Evolutionary conservation across 352 stramenopile species (phyloP), one percentile per base, ranked within the genome.

Genomic region (Phytophthora megakarya): DNA sequence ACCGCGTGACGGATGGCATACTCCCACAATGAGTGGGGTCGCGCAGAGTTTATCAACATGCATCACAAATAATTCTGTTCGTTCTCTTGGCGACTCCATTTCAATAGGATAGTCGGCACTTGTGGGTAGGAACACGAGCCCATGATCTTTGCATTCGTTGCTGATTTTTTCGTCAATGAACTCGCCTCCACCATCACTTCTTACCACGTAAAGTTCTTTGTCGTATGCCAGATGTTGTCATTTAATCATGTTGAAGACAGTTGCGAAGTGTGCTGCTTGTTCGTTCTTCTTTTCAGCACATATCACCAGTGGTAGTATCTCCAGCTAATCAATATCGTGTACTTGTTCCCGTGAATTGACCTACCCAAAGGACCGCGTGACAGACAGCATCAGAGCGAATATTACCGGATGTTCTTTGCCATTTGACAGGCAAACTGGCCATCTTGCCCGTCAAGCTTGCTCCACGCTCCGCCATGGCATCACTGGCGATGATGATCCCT

Each of bases 101-200:
- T 56, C 48, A 18, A 56, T 46, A 3, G 48, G 19, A 5, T 33
- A 56, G 22, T 56, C 19, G 13, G 48, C 48, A 21, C 46, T 11
- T 4, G 48, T 46, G 3, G 23, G 10, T 5, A 38, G 21, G 9
- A 56, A n/a, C 9, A 9, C 21, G 5, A 56, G 3, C 2, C 18
- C 32, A 25, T 35, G 48, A 5, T 56, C 46, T 13, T 25, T 4
- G 33, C 33, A 56, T 5, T 37, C 2, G 4, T 18, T 1, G 2
- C 22, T 33, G 15, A 56, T 46, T 1, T 35, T 12, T 21, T 56
- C 3, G 15, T 19, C 13, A 23, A 16, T 46, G 35, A 56, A 56
- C 37, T 56, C 33, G 15, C 48, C 48, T 16, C 45, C 45, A 11
- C 45, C 26, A n/a, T 52, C 45, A 3, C 26, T 38, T 2, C 45